Conservation (phyloP, 495 filamentous ascomycete species). For the Hypoxylon lienhwacheense region DNA sequence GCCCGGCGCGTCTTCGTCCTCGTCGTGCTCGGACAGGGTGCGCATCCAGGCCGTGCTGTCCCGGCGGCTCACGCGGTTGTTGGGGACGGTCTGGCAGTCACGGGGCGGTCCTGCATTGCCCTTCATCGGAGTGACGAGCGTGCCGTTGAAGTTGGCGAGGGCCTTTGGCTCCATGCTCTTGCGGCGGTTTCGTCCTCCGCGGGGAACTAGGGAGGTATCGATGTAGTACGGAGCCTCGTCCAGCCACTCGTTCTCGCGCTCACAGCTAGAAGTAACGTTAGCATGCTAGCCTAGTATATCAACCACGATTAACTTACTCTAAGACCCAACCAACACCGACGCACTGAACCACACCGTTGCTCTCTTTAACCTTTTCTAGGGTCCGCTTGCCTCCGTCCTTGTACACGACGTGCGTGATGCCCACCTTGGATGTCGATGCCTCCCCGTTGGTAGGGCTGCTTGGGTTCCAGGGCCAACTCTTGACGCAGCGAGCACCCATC, state of each 20-base stretch:
- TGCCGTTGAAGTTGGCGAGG: constrained; percentile 72
- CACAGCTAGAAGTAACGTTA: constrained; percentile 59
- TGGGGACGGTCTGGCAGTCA: constrained; percentile 48
- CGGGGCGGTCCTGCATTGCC: constrained; percentile 34
- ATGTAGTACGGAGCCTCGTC: constrained; percentile 70
- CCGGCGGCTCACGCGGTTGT: constrained; percentile 50
- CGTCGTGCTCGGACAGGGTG: constrained; percentile 45
- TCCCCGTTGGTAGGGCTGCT: constrained; percentile 37
- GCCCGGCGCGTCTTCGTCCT: constrained; percentile 43
- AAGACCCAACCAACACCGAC: constrained; percentile 88
- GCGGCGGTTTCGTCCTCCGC: constrained; percentile 73
- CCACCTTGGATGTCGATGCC: constrained; percentile 58
- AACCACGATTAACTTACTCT: constrained; percentile 60
- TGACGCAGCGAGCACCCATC: constrained; percentile 85
- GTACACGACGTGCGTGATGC: constrained; percentile 93
- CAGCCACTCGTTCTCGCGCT: constrained; percentile 75
- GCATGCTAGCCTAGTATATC: constrained; percentile 6
- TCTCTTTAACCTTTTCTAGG: constrained; percentile 79
- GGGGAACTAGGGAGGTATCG: constrained; percentile 70
- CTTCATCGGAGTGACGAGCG: constrained; percentile 53
- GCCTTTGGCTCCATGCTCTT: constrained; percentile 92
- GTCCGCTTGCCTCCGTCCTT: constrained; percentile 90
- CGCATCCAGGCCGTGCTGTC: constrained; percentile 57
- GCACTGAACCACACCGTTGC: constrained; percentile 73
- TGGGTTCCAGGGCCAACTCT: constrained; percentile 85